Percentiles rank a stretch among this genome's conserved stretches.
Evolutionary conservation across 2,329 filamentous ascomycete genomes (phyloP).

Genomic region (Fusarium palustre): DNA sequence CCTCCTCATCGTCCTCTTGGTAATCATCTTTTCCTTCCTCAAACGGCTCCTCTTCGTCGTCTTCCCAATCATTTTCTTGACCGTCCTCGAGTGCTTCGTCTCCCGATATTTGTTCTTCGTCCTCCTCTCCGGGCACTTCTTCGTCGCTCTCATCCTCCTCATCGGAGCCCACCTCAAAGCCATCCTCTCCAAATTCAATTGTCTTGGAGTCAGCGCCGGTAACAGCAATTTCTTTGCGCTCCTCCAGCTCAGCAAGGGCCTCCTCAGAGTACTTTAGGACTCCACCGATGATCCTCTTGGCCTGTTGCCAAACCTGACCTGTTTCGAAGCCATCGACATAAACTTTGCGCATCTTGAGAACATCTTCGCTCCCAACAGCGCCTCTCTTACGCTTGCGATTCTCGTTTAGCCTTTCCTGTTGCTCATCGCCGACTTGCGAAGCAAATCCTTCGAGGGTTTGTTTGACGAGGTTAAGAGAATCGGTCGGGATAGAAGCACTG

Average conservation of each 20-base stretch:
- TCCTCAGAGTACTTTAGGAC: constrained; percentile 63
- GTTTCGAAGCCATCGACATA: constrained; percentile 89
- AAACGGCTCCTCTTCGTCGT: constrained; percentile 53
- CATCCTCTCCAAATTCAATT: constrained; percentile 47
- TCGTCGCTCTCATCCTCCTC: constrained; percentile 48
- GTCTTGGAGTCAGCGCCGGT: constrained; percentile 51
- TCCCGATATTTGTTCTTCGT: constrained; percentile 41
- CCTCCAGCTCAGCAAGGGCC: constrained; percentile 62
- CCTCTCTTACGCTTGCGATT: constrained; percentile 82
- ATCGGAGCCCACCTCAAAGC: constrained; percentile 49
- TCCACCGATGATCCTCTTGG: constrained; percentile 79
- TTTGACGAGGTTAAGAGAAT: constrained; percentile 82
- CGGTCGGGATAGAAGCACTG: constrained; percentile 71
- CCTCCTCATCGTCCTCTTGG: constrained; percentile 54
- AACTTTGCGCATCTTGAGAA: constrained; percentile 83
- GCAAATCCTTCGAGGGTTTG: constrained; percentile 83
- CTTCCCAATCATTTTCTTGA: constrained; percentile 51
- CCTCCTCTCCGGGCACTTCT: constrained; percentile 48
- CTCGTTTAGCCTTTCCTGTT: constrained; percentile 75
- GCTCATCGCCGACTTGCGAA: constrained; percentile 76
- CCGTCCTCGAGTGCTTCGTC: constrained; percentile 43
- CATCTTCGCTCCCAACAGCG: constrained; percentile 60
- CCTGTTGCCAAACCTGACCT: constrained; percentile 94
- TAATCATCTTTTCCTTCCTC: constrained; percentile 51
- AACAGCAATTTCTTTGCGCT: constrained; percentile 59